Evolutionary conservation across 495 filamentous ascomycete genomes (phyloP).

Genomic region (Sporormia fimetaria): DNA sequence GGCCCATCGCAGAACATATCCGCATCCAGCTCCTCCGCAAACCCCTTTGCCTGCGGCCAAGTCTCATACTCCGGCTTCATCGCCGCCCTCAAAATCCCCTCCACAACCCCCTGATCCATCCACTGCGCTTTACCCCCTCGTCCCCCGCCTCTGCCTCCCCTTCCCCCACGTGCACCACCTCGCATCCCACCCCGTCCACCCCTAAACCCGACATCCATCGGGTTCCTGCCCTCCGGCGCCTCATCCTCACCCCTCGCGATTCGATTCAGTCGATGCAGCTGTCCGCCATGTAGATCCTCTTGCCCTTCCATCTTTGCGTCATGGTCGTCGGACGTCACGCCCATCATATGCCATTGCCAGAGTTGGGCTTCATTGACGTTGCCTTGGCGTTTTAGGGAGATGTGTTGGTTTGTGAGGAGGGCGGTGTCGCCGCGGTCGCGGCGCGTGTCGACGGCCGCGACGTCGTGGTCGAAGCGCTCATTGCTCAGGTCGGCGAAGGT

Average conservation of each 20-base stretch:
- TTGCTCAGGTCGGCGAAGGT: slow-evolving; percentile 15
- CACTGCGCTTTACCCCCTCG: neutral
- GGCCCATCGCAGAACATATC: slow-evolving; percentile 12
- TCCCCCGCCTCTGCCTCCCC: neutral
- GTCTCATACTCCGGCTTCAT: slow-evolving; percentile 1
- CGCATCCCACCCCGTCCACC: neutral
- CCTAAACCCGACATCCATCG: neutral
- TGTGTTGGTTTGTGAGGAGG: neutral
- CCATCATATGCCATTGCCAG: slow-evolving; percentile 11
- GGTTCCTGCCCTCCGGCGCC: too few species aligned
- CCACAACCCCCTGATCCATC: neutral
- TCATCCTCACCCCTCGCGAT: neutral
- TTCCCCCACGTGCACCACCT: neutral
- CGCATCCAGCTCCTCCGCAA: slow-evolving; percentile 5
- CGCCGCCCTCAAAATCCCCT: slow-evolving; percentile 1
- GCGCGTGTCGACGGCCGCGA: slow-evolving; percentile 19
- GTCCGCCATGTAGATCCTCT: slow-evolving; percentile 14
- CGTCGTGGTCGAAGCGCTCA: slow-evolving; percentile 20
- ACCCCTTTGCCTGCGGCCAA: slow-evolving; percentile 11
- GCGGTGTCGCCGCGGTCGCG: slow-evolving; percentile 14
- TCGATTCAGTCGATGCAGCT: slow-evolving; percentile 16
- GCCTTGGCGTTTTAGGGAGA: slow-evolving; percentile 2
- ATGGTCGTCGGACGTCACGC: slow-evolving; percentile 1
- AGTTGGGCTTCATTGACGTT: slow-evolving; percentile 7
- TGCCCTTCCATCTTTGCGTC: slow-evolving; percentile 10